phyloP scores from a whole-genome alignment of 228 moss, liverwort and hornwort species.

The Sphagnum magellanicum region DNA sequence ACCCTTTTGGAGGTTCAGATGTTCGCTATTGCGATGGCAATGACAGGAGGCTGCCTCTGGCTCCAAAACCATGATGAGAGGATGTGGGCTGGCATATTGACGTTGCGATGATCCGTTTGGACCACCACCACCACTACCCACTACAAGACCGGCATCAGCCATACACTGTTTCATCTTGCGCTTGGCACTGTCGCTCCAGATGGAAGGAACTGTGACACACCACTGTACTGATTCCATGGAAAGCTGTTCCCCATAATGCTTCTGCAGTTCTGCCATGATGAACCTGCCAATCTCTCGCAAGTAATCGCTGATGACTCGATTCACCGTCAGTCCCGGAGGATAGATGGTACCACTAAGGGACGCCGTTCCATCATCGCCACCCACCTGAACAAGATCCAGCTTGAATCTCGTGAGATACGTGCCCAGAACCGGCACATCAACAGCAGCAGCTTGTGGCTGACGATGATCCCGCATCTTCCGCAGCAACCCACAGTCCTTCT shows the following conservation, averaged over 20 bases:
- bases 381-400: slow-evolving; percentile 9
- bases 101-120: not conserved
- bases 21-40: slow-evolving; percentile 15
- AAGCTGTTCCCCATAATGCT: slow-evolving; percentile 6
- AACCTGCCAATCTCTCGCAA: slow-evolving; percentile 9
- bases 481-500: not conserved
- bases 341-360: not conserved
- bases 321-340: slow-evolving; percentile 1
- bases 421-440: not conserved
- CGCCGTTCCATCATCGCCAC: not conserved
- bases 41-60: slow-evolving; percentile 51
- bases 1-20: not conserved
- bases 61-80: slow-evolving; percentile 39
- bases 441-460: not conserved
- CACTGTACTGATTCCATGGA: slow-evolving; percentile 24
- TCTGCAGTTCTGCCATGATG: slow-evolving; percentile 4
- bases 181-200: slow-evolving; percentile 20
- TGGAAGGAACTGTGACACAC: slow-evolving; percentile 36
- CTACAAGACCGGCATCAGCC: slow-evolving; percentile 16
- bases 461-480: not conserved
- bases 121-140: not conserved
- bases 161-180: slow-evolving; percentile 30
- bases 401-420: slow-evolving; percentile 15
- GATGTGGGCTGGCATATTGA: slow-evolving; percentile 10
- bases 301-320: slow-evolving; percentile 20